Evolutionary conservation across 129 eudicot species (phyloP), one percentile per base, ranked within the genome.

Genomic region (Heracleum sosnowskyi): DNA sequence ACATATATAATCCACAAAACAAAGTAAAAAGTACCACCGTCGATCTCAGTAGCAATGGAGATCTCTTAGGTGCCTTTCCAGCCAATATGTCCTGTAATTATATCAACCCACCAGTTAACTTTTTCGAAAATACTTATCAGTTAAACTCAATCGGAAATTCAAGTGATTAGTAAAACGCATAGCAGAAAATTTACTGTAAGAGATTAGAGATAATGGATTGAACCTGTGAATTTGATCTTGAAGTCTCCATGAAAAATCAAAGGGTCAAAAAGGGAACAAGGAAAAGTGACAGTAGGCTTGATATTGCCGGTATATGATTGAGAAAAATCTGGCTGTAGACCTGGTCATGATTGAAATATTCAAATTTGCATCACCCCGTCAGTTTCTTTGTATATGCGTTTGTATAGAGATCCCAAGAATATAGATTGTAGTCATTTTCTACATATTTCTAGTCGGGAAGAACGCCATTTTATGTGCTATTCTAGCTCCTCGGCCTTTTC

Each of bases 1-100:
- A 85, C n/a, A 88, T 81, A 77, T 88, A 88, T 11, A 88, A 24
- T 73, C 87, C 91, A 66, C 85, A 88, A 66, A 83, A 40, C 81
- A 81, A 28, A 29, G 77, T 71, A 24, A 85, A 60, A 44, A 85
- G 51, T 62, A 88, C 33, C 45, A 88, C 83, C 83, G 83, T 81
- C 60, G 77, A 75, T 81, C 87, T 85, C 76, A 81, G 42, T 76
- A 80, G 53, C 64, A 83, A 34, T n/a, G 83, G 87, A 64, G 89
- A 76, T 53, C 73, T 83, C 76, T 83, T 88, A 17, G 84, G 85
- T 73, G 83, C 74, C 78, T 81, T 81, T 45, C 75, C 64, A 47
- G 44, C 82, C 80, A 78, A 26, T 40, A 63, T 34, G 68, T 83
- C 83, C 89, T 81, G 86, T 22, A 44, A 72, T 33, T 17, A 77